Base-by-base conservation (phyloP, 2,329 filamentous ascomycete species). In the Dactylonectria macrodidyma region DNA sequence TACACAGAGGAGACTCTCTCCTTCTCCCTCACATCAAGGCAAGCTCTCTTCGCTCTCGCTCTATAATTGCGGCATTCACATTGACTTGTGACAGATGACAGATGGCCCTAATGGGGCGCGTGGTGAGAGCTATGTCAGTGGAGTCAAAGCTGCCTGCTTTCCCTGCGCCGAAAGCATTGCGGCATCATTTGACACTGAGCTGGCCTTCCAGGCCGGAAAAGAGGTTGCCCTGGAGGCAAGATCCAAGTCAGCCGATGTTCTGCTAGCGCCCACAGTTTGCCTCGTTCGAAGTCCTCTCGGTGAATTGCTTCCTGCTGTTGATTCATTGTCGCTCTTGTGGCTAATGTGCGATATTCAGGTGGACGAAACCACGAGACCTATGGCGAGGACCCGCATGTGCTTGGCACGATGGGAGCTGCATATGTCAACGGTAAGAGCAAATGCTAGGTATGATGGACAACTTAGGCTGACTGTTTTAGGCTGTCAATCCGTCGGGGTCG, bases 191-290 rank as follows among this genome's bases (percentile, higher is more conserved):
- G 88, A 92, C 72, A 71, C 81, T 2, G 85, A 88, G 5, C 78
- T 91, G 22, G 82, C 90, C 48, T 78, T 85, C 48, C 78, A 86
- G 62, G 83, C 89, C 22, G 90, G 90, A 16, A 79, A 83, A n/a
- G 80, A 88, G 19, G 84, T 92, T 71, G 89, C 86, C 24, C 83
- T 88, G 30, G 90, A 81, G 52, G 67, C 76, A 2, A 71, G 73
- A 19, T 72, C 65, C 62, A 94, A 94, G 80, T 91, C 91, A 59
- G 86, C 92, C 11, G 90, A 93, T 74, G 86, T 93, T 12, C 88
- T 92, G 70, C 84, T 94, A 12, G 92, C 91, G 3, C 92, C 92
- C 0, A 87, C 84, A 0, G 80, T 85, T 48, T 85, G 80, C 70
- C 82, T 84, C 47, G 81, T 83, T 46, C 78, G 83, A 16, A 81